Conservation (phyloP, 2,329 filamentous ascomycete genomes). For the Dactylella cylindrospora region DNA sequence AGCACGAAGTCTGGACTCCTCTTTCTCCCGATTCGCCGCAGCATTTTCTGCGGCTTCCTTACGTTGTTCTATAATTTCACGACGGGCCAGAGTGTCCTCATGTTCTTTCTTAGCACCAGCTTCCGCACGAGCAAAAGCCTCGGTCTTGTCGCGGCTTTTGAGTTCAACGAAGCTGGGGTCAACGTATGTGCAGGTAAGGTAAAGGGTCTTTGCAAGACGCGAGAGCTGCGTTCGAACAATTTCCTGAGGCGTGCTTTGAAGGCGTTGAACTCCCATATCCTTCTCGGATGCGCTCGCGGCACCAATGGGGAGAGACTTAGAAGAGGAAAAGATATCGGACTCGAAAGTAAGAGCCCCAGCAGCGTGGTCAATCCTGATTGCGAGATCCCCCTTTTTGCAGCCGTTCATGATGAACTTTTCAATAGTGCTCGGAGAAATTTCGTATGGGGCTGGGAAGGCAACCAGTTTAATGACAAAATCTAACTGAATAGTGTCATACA, state of each 20-base stretch:
- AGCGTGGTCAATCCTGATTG: constrained; percentile 93
- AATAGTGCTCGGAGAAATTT: constrained; percentile 84
- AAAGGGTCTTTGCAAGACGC: constrained; percentile 85
- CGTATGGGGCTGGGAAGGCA: constrained; percentile 93
- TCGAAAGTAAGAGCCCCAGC: constrained; percentile 95
- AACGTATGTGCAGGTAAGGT: constrained; percentile 92
- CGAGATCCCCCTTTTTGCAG: constrained; percentile 98
- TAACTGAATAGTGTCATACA: constrained; percentile 96
- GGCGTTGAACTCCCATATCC: constrained; percentile 85
- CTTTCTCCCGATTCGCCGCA: constrained; percentile 83
- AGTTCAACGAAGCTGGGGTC: constrained; percentile 84
- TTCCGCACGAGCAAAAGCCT: constrained; percentile 77
- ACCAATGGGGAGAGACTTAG: constrained; percentile 83
- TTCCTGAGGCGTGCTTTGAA: constrained; percentile 96
- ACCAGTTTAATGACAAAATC: constrained; percentile 90
- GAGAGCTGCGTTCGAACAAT: constrained; percentile 94
- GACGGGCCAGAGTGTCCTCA: constrained; percentile 76
- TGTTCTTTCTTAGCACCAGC: constrained; percentile 92
- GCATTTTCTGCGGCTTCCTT: constrained; percentile 93
- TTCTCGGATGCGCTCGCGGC: constrained; percentile 82
- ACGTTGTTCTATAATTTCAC: constrained; percentile 90
- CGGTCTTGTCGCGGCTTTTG: constrained; percentile 74
- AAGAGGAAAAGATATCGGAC: constrained; percentile 95
- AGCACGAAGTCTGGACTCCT: constrained; percentile 85
- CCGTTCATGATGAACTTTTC: constrained; percentile 99